These are phyloP conservation scores for Ramaria sp. DNA, from an alignment of 768 basidiomycete species.

Conservation along the genomic window DNA sequence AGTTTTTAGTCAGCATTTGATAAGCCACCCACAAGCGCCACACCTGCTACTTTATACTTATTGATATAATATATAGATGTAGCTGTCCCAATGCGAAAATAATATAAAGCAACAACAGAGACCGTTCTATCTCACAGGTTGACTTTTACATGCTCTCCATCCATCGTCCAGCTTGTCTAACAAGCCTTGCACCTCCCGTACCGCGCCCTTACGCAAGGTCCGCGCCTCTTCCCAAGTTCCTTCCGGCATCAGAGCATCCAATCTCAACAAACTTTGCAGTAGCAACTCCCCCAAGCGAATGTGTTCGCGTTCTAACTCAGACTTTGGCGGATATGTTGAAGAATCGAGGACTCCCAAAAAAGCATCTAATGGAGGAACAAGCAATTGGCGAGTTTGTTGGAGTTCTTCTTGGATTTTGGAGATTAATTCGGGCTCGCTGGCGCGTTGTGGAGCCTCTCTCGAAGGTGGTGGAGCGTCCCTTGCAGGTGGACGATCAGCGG, in stretches of 20 bases:
- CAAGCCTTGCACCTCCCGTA: slow-evolving; percentile 73
- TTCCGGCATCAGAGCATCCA: slow-evolving; percentile 74
- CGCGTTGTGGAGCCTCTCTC: slow-evolving; percentile 13
- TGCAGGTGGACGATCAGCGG: slow-evolving; percentile 22
- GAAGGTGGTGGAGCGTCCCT: slow-evolving; percentile 16
- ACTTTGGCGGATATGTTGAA: slow-evolving; percentile 16
- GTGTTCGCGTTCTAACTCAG: slow-evolving; percentile 32
- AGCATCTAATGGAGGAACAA: slow-evolving; percentile 45
- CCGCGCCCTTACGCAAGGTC: slow-evolving; percentile 73
- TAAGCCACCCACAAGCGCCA: too few species aligned
- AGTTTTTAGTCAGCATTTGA: too few species aligned
- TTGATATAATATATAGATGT: neutral
- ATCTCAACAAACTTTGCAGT: slow-evolving; percentile 74
- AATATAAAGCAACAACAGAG: neutral
- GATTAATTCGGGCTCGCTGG: slow-evolving; percentile 38
- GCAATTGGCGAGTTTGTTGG: slow-evolving; percentile 37
- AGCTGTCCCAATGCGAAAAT: neutral
- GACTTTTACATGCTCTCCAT: slow-evolving; percentile 30
- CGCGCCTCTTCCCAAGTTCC: slow-evolving; percentile 71
- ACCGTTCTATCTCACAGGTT: neutral
- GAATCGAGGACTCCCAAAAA: slow-evolving; percentile 35
- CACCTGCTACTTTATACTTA: too few species aligned
- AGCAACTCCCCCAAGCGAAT: slow-evolving; percentile 68
- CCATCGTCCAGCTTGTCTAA: slow-evolving; percentile 71
- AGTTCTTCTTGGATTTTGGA: slow-evolving; percentile 45